Conservation (phyloP, 768 basidiomycete species). For the Mycena metata region DNA sequence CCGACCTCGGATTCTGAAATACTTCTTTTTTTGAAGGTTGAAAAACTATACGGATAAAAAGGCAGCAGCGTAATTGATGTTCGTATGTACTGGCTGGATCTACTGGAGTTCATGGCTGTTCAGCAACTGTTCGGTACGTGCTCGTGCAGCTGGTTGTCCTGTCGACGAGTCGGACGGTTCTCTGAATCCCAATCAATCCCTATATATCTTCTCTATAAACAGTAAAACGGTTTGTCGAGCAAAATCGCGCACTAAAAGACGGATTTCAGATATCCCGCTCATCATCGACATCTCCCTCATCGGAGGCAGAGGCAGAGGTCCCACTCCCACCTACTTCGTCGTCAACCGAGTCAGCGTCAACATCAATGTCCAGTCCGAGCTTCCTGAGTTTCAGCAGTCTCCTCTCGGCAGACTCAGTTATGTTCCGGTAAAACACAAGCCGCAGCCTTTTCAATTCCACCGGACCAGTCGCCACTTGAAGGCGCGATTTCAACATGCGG, state of each 20-base stretch:
- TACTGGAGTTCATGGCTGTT: too few species aligned
- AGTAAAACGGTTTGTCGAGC: too few species aligned
- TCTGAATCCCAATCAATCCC: too few species aligned
- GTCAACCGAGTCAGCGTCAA: neutral
- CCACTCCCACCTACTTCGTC: neutral
- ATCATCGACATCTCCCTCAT: neutral
- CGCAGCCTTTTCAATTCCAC: neutral
- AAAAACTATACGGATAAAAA: neutral
- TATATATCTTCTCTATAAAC: too few species aligned
- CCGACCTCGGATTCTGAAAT: too few species aligned
- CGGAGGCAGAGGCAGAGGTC: neutral
- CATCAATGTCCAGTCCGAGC: neutral
- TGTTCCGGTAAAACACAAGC: neutral
- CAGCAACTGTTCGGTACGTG: too few species aligned
- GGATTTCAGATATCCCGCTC: neutral
- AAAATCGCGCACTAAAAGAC: too few species aligned
- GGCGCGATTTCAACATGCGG: conserved; percentile 5
- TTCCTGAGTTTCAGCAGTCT: neutral
- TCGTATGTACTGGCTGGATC: too few species aligned
- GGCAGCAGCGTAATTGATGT: too few species aligned
- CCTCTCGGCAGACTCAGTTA: neutral
- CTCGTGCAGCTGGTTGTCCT: too few species aligned
- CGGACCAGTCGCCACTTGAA: neutral
- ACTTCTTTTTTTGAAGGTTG: neutral
- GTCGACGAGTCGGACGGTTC: too few species aligned